These are phyloP conservation scores for Neurospora intermedia DNA, from an alignment of 495 filamentous ascomycete genomes.

Conservation along the genomic window DNA sequence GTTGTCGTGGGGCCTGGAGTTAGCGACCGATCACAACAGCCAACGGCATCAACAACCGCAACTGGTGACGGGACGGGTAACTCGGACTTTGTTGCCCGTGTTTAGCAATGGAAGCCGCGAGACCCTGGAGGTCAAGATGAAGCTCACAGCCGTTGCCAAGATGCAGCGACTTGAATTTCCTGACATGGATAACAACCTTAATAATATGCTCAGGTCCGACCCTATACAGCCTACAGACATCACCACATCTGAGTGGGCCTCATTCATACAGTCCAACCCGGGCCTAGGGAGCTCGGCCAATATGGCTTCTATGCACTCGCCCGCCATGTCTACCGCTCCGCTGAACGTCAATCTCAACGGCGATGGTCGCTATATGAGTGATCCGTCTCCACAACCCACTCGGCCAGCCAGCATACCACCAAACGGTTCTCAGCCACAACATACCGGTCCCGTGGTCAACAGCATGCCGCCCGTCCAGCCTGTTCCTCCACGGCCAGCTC, in stretches of 20 bases:
- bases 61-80: slow-evolving; percentile 83
- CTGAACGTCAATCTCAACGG: slow-evolving; percentile 8
- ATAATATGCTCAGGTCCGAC: slow-evolving; percentile 11
- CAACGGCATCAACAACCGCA: slow-evolving; percentile 47
- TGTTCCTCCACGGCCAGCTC: slow-evolving; percentile 1
- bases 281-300: slow-evolving; percentile 22
- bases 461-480: slow-evolving; percentile 1
- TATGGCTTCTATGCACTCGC: slow-evolving; percentile 17
- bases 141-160: slow-evolving; percentile 71
- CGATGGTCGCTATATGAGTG: slow-evolving; percentile 10
- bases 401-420: slow-evolving; percentile 19
- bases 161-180: slow-evolving; percentile 42
- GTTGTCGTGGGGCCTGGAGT: slow-evolving; percentile 71
- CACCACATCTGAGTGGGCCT: slow-evolving; percentile 36
- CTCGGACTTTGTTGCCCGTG: slow-evolving; percentile 69
- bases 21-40: slow-evolving; percentile 40
- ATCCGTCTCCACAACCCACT: slow-evolving; percentile 7
- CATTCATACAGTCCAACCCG: slow-evolving; percentile 34
- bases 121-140: slow-evolving; percentile 88
- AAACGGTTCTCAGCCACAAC: slow-evolving; percentile 1
- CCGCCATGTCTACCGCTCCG: slow-evolving; percentile 18
- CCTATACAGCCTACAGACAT: slow-evolving; percentile 28
- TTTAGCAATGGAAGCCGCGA: slow-evolving; percentile 78
- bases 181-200: slow-evolving; percentile 12
- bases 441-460: slow-evolving; percentile 1